Conservation (phyloP, 2,329 filamentous ascomycete genomes). For the Alternaria sp. region DNA sequence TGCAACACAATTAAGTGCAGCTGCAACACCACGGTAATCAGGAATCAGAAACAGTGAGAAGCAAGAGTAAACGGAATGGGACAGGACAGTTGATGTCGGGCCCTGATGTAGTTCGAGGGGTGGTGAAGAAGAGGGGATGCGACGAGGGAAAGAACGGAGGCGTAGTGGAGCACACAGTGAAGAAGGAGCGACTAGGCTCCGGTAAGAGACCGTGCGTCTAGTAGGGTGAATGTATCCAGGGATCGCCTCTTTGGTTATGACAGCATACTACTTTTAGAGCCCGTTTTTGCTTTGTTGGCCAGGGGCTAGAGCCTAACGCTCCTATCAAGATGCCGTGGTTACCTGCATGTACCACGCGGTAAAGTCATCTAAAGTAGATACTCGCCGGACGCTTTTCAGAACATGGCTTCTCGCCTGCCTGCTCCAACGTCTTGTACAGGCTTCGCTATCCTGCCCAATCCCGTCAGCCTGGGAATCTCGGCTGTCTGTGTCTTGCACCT, state of each 20-base stretch:
- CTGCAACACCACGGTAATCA: conserved; percentile 25
- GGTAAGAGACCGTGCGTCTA: conserved; percentile 41
- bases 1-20: conserved; percentile 30
- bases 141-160: conserved; percentile 40
- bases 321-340: conserved; percentile 26
- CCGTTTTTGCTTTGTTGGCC: conserved; percentile 32
- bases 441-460: conserved; percentile 21
- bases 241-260: conserved; percentile 42
- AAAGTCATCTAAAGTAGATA: conserved; percentile 6
- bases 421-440: conserved; percentile 28
- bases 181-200: conserved; percentile 43
- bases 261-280: conserved; percentile 48
- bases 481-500: conserved; percentile 14
- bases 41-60: conserved; percentile 4
- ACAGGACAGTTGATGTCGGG: conserved; percentile 26
- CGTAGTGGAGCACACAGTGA: conserved; percentile 42
- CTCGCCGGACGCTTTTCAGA: conserved; percentile 12
- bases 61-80: conserved; percentile 15
- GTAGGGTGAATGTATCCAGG: conserved; percentile 48
- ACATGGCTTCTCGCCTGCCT: conserved; percentile 23
- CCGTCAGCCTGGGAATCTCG: neutral
- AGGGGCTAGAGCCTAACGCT: conserved; percentile 32
- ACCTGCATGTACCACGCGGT: conserved; percentile 30
- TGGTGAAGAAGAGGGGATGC: conserved; percentile 33
- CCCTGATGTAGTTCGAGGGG: conserved; percentile 37